A percentile compares a stretch with the other conserved stretches of the same genome.
Conservation (phyloP, 1,284 basidiomycete species). For the Tylopilus sp. region DNA sequence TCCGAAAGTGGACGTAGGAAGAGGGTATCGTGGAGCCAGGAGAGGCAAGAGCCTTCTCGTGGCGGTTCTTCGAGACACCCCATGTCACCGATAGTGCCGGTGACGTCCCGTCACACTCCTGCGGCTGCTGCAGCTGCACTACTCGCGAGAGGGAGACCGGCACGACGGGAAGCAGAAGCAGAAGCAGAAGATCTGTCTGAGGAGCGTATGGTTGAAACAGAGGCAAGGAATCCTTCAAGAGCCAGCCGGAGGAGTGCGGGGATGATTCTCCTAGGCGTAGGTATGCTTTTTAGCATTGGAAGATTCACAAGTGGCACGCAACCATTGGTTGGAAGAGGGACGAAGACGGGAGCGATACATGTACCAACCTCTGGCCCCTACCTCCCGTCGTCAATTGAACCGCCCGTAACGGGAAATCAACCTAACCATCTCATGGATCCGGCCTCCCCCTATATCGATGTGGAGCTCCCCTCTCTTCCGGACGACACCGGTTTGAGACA, state of each 20-base stretch:
- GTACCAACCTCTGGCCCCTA: slow-evolving; percentile 23
- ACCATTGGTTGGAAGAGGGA: slow-evolving; percentile 23
- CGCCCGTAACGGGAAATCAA: slow-evolving; percentile 5
- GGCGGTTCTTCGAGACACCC: slow-evolving; percentile 39
- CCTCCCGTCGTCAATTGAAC: slow-evolving; percentile 3
- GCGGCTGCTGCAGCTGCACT: slow-evolving; percentile 17
- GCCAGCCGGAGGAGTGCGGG: slow-evolving; percentile 61
- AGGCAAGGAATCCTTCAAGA: slow-evolving; percentile 45
- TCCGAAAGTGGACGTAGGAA: slow-evolving; percentile 61
- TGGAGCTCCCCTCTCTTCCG: slow-evolving; percentile 24
- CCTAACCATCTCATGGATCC: not conserved
- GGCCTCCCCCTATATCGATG: slow-evolving; percentile 5
- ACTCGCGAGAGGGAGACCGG: slow-evolving; percentile 43
- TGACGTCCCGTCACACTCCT: slow-evolving; percentile 33
- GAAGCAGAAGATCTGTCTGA: slow-evolving; percentile 15
- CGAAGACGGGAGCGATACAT: slow-evolving; percentile 35
- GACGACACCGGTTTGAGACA: slow-evolving; percentile 18
- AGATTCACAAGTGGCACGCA: slow-evolving; percentile 38
- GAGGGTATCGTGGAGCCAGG: slow-evolving; percentile 64
- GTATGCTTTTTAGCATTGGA: slow-evolving; percentile 66
- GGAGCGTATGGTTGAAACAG: slow-evolving; percentile 29
- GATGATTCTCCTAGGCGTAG: slow-evolving; percentile 70
- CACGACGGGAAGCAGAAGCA: slow-evolving; percentile 38
- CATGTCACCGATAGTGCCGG: slow-evolving; percentile 28
- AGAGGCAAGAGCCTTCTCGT: slow-evolving; percentile 44